A percentile compares a stretch with the other conserved stretches of the same genome.
phyloP scores from a whole-genome alignment of 495 filamentous ascomycete species.

The Aspergillus haitiensis region DNA sequence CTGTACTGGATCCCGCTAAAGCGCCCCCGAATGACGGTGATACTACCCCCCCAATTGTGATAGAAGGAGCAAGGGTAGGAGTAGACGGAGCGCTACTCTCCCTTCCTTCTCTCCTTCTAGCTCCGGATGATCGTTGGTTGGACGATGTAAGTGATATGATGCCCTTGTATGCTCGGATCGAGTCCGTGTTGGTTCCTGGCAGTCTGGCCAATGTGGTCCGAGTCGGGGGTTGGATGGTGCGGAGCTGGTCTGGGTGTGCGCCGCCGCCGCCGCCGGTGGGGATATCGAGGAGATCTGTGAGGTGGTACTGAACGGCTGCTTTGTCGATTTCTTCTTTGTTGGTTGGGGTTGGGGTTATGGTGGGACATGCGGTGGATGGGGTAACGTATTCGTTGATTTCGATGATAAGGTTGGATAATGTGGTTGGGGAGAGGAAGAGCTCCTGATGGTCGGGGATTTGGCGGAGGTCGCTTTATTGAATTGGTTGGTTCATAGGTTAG shows the following conservation, averaged over 20 bases:
- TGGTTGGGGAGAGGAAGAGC: slow-evolving; percentile 78
- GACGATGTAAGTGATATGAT: slow-evolving; percentile 32
- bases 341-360: slow-evolving; percentile 24
- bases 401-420: slow-evolving; percentile 78
- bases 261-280: too few relatives aligned
- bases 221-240: slow-evolving; percentile 50
- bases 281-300: slow-evolving; percentile 70
- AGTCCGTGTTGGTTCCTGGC: slow-evolving; percentile 5
- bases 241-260: slow-evolving; percentile 42
- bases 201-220: slow-evolving; percentile 32
- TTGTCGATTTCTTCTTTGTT: slow-evolving; percentile 53
- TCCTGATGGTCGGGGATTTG: slow-evolving; percentile 94
- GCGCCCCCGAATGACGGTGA: slow-evolving; percentile 24
- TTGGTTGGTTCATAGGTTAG: too few relatives aligned
- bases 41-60: slow-evolving; percentile 17
- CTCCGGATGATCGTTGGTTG: neutral
- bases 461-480: slow-evolving; percentile 64
- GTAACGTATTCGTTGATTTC: slow-evolving; percentile 78
- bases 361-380: slow-evolving; percentile 14
- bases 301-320: slow-evolving; percentile 68
- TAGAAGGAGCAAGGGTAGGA: too few relatives aligned
- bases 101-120: neutral
- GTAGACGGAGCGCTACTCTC: neutral
- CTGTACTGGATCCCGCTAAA: slow-evolving; percentile 26
- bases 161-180: slow-evolving; percentile 31